Evolutionary conservation across 352 stramenopile species (phyloP).

Genomic region (Globisporangium cederbergense): DNA sequence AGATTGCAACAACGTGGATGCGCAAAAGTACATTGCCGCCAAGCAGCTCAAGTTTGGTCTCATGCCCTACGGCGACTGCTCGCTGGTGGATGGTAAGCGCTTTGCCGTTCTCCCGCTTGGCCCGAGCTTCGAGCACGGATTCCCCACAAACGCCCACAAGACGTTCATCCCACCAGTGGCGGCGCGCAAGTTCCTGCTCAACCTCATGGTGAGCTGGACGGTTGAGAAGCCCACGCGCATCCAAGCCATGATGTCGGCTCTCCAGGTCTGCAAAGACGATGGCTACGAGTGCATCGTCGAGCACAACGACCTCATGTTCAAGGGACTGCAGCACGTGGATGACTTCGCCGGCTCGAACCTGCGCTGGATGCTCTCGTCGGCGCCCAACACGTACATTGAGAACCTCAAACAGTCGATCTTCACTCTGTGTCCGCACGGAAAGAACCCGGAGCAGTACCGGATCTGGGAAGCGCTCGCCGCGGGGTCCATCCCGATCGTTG

Average conservation of each 20-base stretch:
- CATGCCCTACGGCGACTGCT: constrained; percentile 61
- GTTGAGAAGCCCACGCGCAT: constrained; percentile 59
- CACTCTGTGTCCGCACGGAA: constrained; percentile 56
- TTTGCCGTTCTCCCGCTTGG: constrained; percentile 46
- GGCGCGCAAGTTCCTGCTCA: constrained; percentile 38
- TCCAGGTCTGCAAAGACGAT: constrained; percentile 31
- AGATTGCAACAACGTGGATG: constrained; percentile 53
- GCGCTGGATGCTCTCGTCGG: constrained; percentile 46
- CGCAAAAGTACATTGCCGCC: constrained; percentile 23
- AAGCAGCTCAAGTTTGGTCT: constrained; percentile 44
- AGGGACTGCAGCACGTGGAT: constrained; percentile 51
- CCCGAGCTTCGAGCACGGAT: constrained; percentile 61
- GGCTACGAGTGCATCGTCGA: constrained; percentile 41
- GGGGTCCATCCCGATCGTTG: constrained; percentile 60
- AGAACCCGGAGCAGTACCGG: constrained; percentile 67
- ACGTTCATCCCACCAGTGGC: constrained; percentile 19
- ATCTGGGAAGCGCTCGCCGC: constrained; percentile 67
- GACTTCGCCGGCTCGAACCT: constrained; percentile 35
- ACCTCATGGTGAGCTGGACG: constrained; percentile 69
- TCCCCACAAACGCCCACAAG: constrained; percentile 48
- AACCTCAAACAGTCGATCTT: constrained; percentile 57
- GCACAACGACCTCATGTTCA: constrained; percentile 62
- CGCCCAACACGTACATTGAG: constrained; percentile 46
- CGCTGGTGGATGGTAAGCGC: constrained; percentile 47
- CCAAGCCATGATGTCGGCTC: constrained; percentile 49